Conservation (phyloP, 2,329 filamentous ascomycete genomes). For the Trichophyton verrucosum region DNA sequence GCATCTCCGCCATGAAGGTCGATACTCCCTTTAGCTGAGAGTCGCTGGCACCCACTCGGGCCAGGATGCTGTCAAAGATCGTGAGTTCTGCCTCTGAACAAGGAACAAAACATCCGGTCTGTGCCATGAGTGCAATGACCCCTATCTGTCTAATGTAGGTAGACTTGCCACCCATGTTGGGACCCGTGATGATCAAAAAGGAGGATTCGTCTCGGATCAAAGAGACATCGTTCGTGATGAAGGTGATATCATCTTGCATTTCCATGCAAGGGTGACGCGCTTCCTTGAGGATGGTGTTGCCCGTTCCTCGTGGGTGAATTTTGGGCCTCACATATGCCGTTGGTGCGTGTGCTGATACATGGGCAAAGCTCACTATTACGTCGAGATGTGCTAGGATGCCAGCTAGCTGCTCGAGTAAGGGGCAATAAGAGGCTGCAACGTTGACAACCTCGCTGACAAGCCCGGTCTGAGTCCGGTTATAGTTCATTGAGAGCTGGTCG, state of each 20-base stretch:
- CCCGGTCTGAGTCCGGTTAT: slow-evolving; percentile 85
- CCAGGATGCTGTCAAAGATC: slow-evolving; percentile 93
- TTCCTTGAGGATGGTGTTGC: slow-evolving; percentile 80
- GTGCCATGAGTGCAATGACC: slow-evolving; percentile 93
- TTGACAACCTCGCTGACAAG: slow-evolving; percentile 85
- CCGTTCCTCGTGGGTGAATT: slow-evolving; percentile 77
- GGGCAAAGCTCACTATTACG: slow-evolving; percentile 86
- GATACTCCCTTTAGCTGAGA: slow-evolving; percentile 95
- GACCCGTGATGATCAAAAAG: slow-evolving; percentile 92
- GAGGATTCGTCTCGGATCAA: slow-evolving; percentile 67
- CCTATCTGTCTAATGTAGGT: slow-evolving; percentile 97
- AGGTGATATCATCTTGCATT: slow-evolving; percentile 95
- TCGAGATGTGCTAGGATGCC: slow-evolving; percentile 85
- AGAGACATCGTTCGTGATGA: slow-evolving; percentile 93
- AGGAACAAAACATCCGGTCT: slow-evolving; percentile 91
- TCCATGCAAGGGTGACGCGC: slow-evolving; percentile 96
- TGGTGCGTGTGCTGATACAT: slow-evolving; percentile 85
- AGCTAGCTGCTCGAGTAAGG: slow-evolving; percentile 78
- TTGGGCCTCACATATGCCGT: slow-evolving; percentile 82
- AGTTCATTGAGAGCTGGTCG: slow-evolving; percentile 85
- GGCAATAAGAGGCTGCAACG: slow-evolving; percentile 88
- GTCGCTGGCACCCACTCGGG: slow-evolving; percentile 88
- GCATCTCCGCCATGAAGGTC: slow-evolving; percentile 99
- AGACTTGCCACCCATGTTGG: slow-evolving; percentile 98
- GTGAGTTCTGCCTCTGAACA: slow-evolving; percentile 82